Percentiles rank a stretch among this genome's conserved stretches.
Conservation (phyloP, 2,329 filamentous ascomycete genomes). For the Zymoseptoria tritici region DNA sequence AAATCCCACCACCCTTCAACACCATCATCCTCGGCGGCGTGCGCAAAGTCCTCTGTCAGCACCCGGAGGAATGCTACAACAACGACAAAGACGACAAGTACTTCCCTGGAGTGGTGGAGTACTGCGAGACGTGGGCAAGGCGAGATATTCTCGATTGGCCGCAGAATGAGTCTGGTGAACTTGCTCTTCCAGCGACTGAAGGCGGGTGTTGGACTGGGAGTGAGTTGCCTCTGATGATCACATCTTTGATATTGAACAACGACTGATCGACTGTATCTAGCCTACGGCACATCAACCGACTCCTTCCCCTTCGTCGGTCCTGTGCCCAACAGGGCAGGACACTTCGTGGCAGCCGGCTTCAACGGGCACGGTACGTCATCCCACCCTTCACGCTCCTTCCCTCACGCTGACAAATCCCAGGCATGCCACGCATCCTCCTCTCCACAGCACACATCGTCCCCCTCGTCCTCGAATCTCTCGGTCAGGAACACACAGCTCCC, state of each 20-base stretch:
- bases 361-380: slow-evolving; percentile 18
- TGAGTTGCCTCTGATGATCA: slow-evolving; percentile 4
- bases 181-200: slow-evolving; percentile 16
- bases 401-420: slow-evolving; percentile 4
- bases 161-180: slow-evolving; percentile 10
- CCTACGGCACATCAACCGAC: slow-evolving; percentile 6
- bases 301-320: slow-evolving; percentile 25
- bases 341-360: slow-evolving; percentile 25
- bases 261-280: slow-evolving; percentile 1
- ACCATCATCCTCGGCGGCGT: slow-evolving; percentile 27
- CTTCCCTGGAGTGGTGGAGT: slow-evolving; percentile 23
- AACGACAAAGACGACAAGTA: slow-evolving; percentile 25
- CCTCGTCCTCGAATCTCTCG: slow-evolving; percentile 19
- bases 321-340: slow-evolving; percentile 18
- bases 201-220: slow-evolving; percentile 28
- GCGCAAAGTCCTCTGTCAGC: slow-evolving; percentile 22
- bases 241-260: background rate
- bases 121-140: slow-evolving; percentile 25
- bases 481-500: slow-evolving; percentile 17
- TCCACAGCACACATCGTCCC: slow-evolving; percentile 25
- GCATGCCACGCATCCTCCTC: slow-evolving; percentile 30
- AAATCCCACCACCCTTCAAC: slow-evolving; percentile 28
- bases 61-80: slow-evolving; percentile 17
- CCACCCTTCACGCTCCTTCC: background rate
- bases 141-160: slow-evolving; percentile 24